Base-by-base conservation (phyloP, 1,284 basidiomycete genomes). In the Meira nashicola region DNA sequence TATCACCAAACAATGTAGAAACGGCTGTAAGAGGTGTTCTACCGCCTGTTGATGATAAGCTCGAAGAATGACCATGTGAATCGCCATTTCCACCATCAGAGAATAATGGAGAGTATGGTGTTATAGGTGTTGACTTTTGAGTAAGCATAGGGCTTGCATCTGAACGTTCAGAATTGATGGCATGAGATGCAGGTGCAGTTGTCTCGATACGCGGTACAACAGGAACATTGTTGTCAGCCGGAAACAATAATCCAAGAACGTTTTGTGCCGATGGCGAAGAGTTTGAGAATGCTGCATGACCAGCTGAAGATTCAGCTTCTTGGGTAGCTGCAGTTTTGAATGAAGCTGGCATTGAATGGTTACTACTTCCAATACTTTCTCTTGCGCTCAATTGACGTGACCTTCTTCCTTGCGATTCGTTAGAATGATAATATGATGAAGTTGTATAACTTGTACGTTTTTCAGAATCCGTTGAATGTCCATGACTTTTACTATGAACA, bases 61-160 rank as follows among this genome's bases (percentile, higher is more conserved):
- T 25, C 5, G 17, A 8, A 46, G 44, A 14, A 23, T 23, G 21
- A 5, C 25, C 46, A 25, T 23, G n/a, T 3, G 23, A 37, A 12
- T 53, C 47, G 17, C 50, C 62, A 9, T 60, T 57, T 52, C 66
- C 64, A 44, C 47, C 37, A 40, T 72, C 70, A 5, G 64, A 62
- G 40, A 72, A 72, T 28, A 63, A 25, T 1, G 70, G 62, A n/a
- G 68, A 65, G 59, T 65, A 68, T 14, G 66, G 68, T 1, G 70
- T 72, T 23, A 62, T 40, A 1, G 70, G 70, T 38, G 68, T 60
- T 11, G 64, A 47, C 4, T 48, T n/a, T 48, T 48, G 46, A 12
- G 46, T 48, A 25, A 21, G 17, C 12, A 12, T 5, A 3, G 46
- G 46, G 23, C 46, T 48, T 14, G n/a, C 46, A n/a, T 15, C 41